phyloP scores from a whole-genome alignment of 352 stramenopile genomes.

The Phytophthora aleatoria region DNA sequence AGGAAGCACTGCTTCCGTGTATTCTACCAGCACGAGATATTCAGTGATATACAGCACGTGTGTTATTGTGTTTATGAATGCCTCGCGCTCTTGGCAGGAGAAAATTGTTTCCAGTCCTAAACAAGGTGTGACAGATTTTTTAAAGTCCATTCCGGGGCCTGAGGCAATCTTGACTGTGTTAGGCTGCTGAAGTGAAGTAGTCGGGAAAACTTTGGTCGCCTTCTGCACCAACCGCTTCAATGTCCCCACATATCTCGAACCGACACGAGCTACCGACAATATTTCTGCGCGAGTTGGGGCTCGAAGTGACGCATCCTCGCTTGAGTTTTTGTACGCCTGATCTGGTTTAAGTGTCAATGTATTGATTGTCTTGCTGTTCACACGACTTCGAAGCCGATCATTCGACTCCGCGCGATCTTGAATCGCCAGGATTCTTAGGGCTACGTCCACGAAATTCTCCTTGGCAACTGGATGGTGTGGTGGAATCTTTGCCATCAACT shows the following conservation, averaged over 20 bases:
- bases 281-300: neutral
- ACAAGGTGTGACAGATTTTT: neutral
- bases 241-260: neutral
- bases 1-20: slow-evolving; percentile 39
- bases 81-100: slow-evolving; percentile 13
- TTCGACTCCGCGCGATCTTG: neutral
- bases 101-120: slow-evolving; percentile 10
- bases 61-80: slow-evolving; percentile 32
- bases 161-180: neutral
- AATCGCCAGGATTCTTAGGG: slow-evolving; percentile 16
- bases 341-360: neutral
- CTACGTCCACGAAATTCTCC: slow-evolving; percentile 19
- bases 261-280: neutral
- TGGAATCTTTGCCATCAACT: slow-evolving; percentile 21
- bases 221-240: neutral
- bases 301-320: neutral
- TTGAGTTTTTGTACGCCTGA: neutral
- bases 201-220: neutral
- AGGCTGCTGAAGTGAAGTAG: neutral
- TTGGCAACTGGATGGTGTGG: neutral
- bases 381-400: neutral
- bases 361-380: neutral
- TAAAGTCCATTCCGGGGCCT: neutral
- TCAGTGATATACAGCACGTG: slow-evolving; percentile 40
- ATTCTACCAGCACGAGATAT: slow-evolving; percentile 47